These are phyloP conservation scores for Gentiana straminea DNA, from an alignment of 257 asterid species.

Conservation along the genomic window DNA sequence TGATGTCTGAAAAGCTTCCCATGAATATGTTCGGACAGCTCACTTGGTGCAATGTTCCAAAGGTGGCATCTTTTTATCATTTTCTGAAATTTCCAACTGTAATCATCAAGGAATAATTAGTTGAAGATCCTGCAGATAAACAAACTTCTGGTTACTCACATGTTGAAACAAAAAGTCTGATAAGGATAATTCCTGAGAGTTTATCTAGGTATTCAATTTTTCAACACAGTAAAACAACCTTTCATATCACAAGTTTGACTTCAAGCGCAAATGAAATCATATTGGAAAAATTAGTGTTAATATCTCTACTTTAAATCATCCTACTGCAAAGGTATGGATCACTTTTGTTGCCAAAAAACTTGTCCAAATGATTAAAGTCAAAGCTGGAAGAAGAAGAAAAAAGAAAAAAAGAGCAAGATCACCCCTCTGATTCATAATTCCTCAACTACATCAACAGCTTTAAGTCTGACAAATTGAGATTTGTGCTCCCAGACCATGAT, in stretches of 20 bases:
- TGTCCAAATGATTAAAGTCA: too few species aligned
- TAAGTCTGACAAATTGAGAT: too few species aligned
- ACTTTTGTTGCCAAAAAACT: too few species aligned
- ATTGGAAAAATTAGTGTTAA: neutral
- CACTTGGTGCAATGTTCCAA: constrained; percentile 15
- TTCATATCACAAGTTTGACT: neutral
- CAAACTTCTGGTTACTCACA: neutral
- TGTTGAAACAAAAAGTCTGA: neutral
- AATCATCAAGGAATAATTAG: neutral
- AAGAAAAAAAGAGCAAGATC: too few species aligned
- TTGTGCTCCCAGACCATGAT: too few species aligned
- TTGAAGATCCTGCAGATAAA: constrained; percentile 12
- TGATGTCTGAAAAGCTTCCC: constrained; percentile 37
- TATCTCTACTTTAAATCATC: neutral
- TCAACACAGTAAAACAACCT: neutral
- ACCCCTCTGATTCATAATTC: too few species aligned
- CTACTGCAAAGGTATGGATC: too few species aligned
- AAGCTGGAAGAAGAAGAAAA: too few species aligned
- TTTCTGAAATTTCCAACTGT: neutral
- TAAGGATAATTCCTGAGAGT: neutral
- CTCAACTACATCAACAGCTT: too few species aligned
- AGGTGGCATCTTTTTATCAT: constrained; percentile 16
- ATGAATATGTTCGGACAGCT: constrained; percentile 18
- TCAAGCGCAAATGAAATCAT: neutral
- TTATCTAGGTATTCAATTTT: neutral